Conservation (phyloP, 257 asterid species). For the Lavandula angustifolia region DNA sequence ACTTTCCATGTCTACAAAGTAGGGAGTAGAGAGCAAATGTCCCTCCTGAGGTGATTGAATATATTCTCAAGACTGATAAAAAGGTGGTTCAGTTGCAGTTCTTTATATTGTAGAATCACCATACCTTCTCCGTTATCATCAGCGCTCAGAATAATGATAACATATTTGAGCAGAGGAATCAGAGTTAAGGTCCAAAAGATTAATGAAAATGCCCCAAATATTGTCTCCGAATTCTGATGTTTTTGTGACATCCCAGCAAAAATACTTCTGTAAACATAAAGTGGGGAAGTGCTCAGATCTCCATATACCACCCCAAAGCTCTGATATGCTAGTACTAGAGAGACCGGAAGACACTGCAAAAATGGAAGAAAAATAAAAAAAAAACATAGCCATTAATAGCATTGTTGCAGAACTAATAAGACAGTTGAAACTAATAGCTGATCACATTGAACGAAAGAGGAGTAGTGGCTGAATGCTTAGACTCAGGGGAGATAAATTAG, state of each 20-base stretch:
- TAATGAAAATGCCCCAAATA: slow-evolving; percentile 89
- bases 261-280: slow-evolving; percentile 75
- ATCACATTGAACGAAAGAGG: not conserved
- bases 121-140: slow-evolving; percentile 98
- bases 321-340: slow-evolving; percentile 81
- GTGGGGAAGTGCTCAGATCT: slow-evolving; percentile 94
- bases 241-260: slow-evolving; percentile 66
- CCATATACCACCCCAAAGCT: slow-evolving; percentile 97
- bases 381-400: slow-evolving; percentile 28
- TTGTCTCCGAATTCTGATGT: slow-evolving; percentile 57
- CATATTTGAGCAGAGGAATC: slow-evolving; percentile 90
- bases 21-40: slow-evolving; percentile 93
- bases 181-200: slow-evolving; percentile 94
- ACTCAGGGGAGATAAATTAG: slow-evolving; percentile 1
- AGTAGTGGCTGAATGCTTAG: slow-evolving; percentile 7
- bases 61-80: slow-evolving; percentile 34
- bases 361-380: no score
- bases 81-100: slow-evolving; percentile 16
- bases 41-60: slow-evolving; percentile 65
- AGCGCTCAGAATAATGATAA: slow-evolving; percentile 61
- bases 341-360: slow-evolving; percentile 64
- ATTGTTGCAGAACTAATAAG: slow-evolving; percentile 6
- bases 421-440: not conserved
- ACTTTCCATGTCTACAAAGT: slow-evolving; percentile 91
- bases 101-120: slow-evolving; percentile 9